Evolutionary conservation across 2,329 filamentous ascomycete genomes (phyloP), one percentile per base, ranked within the genome.

Genomic region (Talaromyces sp.): DNA sequence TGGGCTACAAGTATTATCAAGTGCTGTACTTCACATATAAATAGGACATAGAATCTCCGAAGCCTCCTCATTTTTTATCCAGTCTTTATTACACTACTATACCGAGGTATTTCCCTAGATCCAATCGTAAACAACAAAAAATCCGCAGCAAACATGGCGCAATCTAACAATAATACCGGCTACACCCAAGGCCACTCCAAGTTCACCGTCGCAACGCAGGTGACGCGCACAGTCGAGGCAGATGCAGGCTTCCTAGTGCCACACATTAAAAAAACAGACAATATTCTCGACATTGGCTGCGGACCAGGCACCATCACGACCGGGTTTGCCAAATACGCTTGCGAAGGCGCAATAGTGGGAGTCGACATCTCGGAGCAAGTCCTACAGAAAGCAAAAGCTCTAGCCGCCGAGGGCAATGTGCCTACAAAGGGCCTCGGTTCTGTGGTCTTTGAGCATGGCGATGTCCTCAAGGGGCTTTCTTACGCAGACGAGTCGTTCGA

Each of bases 401-500:
- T 66, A 7, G 67, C 67, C 7, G 63, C 54, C 8, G 61, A 52
- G 16, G 67, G 66, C 42, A 70, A 70, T 1, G 55, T 77, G 5
- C 64, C 64, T 0, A 78, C 78, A 59, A 33, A 65, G 27, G 66
- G 66, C 2, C 60, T 60, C 5, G 63, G 63, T 6, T 66, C 60
- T 7, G 64, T 76, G 30, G 63, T 59, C 0, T 79, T 79, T 61
- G 64, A 65, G 30, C 64, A 70, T 3, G 77, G 72, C 8, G 70
- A 78, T 72, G 80, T 81, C 12, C 77, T 79, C 61, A 64, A 73
- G 5, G 12, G 58, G 0, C 74, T 82, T 0, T 71, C 77, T 0
- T 76, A 73, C 53, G 52, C 63, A 1, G 80, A 86, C 51, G 72
- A 75, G 31, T 71, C 74, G 1, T 88, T 88, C 63, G 85, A 88